Evolutionary conservation across 345 rosid genomes (phyloP), one percentile per base, ranked within the genome.

Genomic region (Brassica juncea): DNA sequence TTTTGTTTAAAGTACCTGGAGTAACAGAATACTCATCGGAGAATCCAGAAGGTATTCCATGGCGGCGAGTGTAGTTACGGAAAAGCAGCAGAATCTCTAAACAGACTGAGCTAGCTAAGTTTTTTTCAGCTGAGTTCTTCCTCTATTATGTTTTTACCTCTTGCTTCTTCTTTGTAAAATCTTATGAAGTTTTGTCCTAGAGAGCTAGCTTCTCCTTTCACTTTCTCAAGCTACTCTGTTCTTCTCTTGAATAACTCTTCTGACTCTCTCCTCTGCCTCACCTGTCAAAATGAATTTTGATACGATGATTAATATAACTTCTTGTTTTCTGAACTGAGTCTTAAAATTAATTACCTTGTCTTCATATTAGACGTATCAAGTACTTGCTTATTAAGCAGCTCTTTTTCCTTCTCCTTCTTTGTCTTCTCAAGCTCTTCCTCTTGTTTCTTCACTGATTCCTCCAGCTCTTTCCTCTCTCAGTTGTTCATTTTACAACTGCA

Each of bases 171-270:
- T 75, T 81, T 77, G 37, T 76, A 81, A 16, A 81, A 35, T 15
- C 81, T 71, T 73, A 81, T 76, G 66, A 76, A 71, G 49, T 81
- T 76, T 76, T 75, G 73, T 58, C 80, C 77, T 67, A 49, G 72
- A 54, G 78, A 55, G 64, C 78, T 27, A 42, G 82, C 89, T 73
- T 87, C 84, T 73, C 86, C 87, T 65, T 77, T 86, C 69, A 82
- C 71, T 52, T 69, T 55, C 79, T 77, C 85, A 19, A 84, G 30
- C 42, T 85, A 81, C 16, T 81, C 86, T 31, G 75, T 78, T 76
- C 74, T 75, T 78, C 71, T 69, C 72, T 52, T 59, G 25, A 70
- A 65, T 11, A 59, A 66, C 23, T 65, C 83, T 77, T 85, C 88
- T 34, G 76, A 60, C 49, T 85, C 81, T 69, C 68, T 85, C 77